Base-by-base conservation (phyloP, 441 rosid genomes). In the Erysimum cheiri region DNA sequence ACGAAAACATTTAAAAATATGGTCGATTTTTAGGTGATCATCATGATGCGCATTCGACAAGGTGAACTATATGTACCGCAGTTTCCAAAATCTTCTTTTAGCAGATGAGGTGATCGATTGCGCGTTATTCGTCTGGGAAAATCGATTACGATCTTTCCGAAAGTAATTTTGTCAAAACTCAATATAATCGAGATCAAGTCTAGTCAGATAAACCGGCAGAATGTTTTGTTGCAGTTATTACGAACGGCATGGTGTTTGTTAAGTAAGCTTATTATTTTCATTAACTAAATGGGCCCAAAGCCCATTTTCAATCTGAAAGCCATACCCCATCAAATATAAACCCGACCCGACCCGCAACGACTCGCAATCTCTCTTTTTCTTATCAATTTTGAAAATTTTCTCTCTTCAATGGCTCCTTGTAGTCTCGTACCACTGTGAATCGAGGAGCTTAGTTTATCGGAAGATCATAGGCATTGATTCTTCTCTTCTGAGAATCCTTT, bases 371-470 rank as follows among this genome's bases (percentile, higher is more conserved):
- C 71, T 60, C 71, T 55, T 43, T 15, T 31, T 43, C 58, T 3
- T 70, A 58, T 64, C 71, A 76, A 65, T 64, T 70, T 76, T 70
- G 50, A 60, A 76, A 70, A 0, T 8, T 8, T 0, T 53, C 48
- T 62, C 46, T 61, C 48, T 48, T 44, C 46, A 70, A 70, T 76
- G 80, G 11, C 68, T 64, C 22, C 32, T 58, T 31, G 37, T 2
- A 72, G 54, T 49, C 71, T 60, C 26, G 6, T 37, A 71, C 11
- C 69, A 62, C 64, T 60, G 64, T 67, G 50, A 74, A 59, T 67
- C 57, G 53, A 57, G 29, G 62, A 69, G 61, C 62, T 28, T 56
- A 39, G 67, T 48, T 57, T 5, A 12, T 41, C 10, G 3, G 3
- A 54, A 68, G 54, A 48, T 63, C 70, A 22, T 32, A 60, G 32